These are phyloP conservation scores for Pyrenochaeta sp. DNA, from an alignment of 2,329 filamentous ascomycete genomes.

Conservation along the genomic window DNA sequence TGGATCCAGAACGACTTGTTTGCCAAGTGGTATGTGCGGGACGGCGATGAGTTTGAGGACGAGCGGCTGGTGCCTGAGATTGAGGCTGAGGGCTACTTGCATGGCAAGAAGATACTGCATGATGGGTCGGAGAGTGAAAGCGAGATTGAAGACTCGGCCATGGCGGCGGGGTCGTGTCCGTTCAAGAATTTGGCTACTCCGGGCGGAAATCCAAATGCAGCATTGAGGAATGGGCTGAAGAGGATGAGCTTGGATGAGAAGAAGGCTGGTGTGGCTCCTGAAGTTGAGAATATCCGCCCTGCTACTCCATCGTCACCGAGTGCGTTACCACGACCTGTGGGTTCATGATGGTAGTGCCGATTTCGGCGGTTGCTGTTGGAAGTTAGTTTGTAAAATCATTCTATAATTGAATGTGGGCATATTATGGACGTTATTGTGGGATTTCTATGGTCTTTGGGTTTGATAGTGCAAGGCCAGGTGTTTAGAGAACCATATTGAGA, in stretches of 20 bases:
- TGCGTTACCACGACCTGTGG: conserved; percentile 22
- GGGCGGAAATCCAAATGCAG: conserved; percentile 9
- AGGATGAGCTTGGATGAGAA: conserved; percentile 16
- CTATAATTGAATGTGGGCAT: too few relatives aligned
- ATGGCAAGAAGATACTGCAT: conserved; percentile 43
- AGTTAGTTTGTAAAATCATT: too few relatives aligned
- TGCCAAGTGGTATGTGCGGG: conserved; percentile 79
- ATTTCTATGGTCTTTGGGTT: too few relatives aligned
- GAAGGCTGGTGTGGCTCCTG: conserved; percentile 10
- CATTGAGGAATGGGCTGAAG: conserved; percentile 12
- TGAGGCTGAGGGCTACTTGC: conserved; percentile 46
- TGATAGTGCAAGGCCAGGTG: too few relatives aligned
- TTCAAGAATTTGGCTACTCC: conserved; percentile 37
- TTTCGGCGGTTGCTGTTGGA: too few relatives aligned
- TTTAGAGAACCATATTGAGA: too few relatives aligned
- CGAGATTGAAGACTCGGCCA: conserved; percentile 35
- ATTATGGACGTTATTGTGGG: too few relatives aligned
- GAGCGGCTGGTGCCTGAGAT: conserved; percentile 50
- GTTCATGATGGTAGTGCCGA: too few relatives aligned
- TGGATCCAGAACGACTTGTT: conserved; percentile 91
- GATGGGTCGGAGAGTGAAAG: conserved; percentile 39
- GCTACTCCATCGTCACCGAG: conserved; percentile 10
- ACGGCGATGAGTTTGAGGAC: conserved; percentile 67
- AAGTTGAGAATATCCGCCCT: conserved; percentile 16
- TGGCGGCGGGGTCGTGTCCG: conserved; percentile 34